Evolutionary conservation across 2,329 filamentous ascomycete genomes (phyloP), one percentile per base, ranked within the genome.

Genomic region (Fusarium pseudonygamai): DNA sequence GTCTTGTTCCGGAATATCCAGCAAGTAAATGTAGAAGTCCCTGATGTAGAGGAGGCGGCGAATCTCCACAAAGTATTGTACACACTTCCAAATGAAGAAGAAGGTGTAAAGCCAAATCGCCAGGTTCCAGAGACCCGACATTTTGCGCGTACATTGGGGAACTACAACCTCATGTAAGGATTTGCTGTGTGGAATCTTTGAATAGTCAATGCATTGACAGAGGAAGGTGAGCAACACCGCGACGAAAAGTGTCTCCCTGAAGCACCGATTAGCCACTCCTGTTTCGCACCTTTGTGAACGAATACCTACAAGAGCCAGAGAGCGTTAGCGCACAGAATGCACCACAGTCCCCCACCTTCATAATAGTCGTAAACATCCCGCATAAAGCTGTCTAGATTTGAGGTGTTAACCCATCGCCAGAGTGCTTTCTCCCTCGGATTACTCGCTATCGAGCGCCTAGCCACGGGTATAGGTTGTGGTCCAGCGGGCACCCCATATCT

Each of bases 401-500:
- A 90, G 64, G 96, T 93, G 78, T 97, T 97, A 61, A 93, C 93
- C 93, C 95, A 98, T 82, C 93, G 89, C 92, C 94, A 98, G 85
- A 97, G 90, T 7, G 95, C 95, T 81, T 92, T 93, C 79, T 96
- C 93, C 81, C 91, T 79, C 9, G 84, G 83, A 59, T 79, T 82
- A 15, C 81, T 82, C 3, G 79, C 71, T 26, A 81, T 64, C 22
- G 77, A 63, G 49, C 76, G 69, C 78, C 77, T 66, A 75, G 75
- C 42, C 43, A 81, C n/a, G 30, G 80, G 72, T 72, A 79, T 73
- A 58, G 78, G 75, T n/a, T 80, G 73, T 34, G 74, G 45, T 39
- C 72, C 46, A 22, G 64, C 42, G 11, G 73, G 34, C 11, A 34
- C 60, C 26, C 61, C 52, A n/a, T 60, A 77, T 34, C 71, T 73